Base-by-base conservation (phyloP, 495 filamentous ascomycete genomes). In the Aspergillus ostianus region DNA sequence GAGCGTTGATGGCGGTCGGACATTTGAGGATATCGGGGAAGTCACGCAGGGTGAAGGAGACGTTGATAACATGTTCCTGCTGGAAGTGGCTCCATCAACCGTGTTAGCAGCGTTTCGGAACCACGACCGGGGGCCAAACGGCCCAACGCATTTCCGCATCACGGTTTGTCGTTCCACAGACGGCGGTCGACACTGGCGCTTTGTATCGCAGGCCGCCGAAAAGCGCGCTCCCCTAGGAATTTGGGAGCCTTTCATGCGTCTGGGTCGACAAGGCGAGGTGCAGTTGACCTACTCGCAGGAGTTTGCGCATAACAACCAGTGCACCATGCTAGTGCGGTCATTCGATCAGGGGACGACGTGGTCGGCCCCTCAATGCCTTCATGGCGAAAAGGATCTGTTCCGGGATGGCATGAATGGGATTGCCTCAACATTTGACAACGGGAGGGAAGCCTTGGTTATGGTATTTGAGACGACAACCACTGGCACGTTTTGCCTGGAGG, bases 371-470 rank as follows among this genome's bases (percentile, higher is more conserved):
- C 67, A 67, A 41, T 79, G 77, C 53, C 70, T 86, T 13, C 74
- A 82, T 6, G 84, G 84, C 0, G 63, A 63, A 7, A 66, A 72
- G 2, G 67, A 77, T 67, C 69, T 64, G 18, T 67, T 71, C 32
- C 82, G 79, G n/a, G 83, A 88, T 64, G 85, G 85, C 4, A 88
- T 87, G 84, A 81, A 81, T 13, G 83, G 84, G 0, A 80, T 87
- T 27, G 77, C 82, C 0, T 61, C 63, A 17, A 78, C 70, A 0
- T 53, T 59, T 19, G 76, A 79, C 47, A 76, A 77, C 27, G 74
- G 75, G 1, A 74, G 74, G 2, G 70, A 73, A 53, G 79, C 75
- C 8, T 73, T 84, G 2, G 75, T 87, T 18, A 80, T 85, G 67
- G 77, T 85, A 6, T 83, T 88, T 60, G 85, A 88, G 69, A 85